These are phyloP conservation scores for Salix exigua DNA, from an alignment of 345 rosid genomes.

Conservation along the genomic window DNA sequence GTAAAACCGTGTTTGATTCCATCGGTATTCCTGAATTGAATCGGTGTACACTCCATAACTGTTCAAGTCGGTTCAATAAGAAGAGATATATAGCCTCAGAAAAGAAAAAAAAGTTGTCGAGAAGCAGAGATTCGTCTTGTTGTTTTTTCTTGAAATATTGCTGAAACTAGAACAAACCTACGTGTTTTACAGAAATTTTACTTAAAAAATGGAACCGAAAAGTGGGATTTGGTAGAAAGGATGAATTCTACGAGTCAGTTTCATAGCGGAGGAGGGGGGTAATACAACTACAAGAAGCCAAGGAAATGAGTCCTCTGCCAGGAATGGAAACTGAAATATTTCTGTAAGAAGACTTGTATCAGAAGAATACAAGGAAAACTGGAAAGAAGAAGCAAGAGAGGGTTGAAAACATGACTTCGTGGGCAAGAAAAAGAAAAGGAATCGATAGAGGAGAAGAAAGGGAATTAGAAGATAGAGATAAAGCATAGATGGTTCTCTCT, in stretches of 20 bases:
- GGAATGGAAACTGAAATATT: neutral
- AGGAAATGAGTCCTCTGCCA: too few species aligned
- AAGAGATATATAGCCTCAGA: too few species aligned
- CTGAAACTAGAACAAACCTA: neutral
- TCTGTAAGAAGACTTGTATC: neutral
- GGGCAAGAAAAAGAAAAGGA: neutral
- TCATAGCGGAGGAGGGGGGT: too few species aligned
- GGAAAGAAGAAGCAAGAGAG: too few species aligned
- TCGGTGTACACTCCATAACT: neutral
- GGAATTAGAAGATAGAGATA: neutral
- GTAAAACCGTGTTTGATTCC: neutral
- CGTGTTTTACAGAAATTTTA: neutral
- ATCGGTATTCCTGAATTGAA: constrained; percentile 2
- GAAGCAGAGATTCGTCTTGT: neutral
- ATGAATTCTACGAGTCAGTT: too few species aligned
- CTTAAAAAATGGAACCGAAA: neutral
- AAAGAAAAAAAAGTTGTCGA: neutral
- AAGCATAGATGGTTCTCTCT: neutral
- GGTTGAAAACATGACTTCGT: too few species aligned
- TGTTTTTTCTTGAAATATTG: neutral
- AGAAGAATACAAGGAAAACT: neutral
- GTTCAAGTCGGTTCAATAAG: too few species aligned
- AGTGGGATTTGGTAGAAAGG: neutral
- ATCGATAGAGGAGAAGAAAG: too few species aligned
- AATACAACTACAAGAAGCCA: too few species aligned